Conservation (phyloP, 768 basidiomycete species). For the Lactarius psammicola region DNA sequence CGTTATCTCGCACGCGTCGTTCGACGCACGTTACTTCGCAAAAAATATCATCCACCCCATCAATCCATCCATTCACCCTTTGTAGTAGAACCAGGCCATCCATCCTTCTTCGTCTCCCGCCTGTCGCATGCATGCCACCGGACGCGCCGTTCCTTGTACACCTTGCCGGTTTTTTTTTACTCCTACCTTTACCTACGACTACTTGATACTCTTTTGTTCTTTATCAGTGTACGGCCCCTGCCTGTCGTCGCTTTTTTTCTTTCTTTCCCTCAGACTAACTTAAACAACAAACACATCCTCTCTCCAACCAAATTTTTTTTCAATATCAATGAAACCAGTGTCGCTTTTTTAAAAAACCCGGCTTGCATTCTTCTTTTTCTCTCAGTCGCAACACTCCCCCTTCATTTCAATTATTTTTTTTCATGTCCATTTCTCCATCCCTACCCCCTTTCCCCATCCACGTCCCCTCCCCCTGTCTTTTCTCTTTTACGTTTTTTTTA, state of each 20-base stretch:
- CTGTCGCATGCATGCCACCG: constrained; percentile 8
- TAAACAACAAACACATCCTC: not conserved
- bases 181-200: not conserved
- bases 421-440: too few species aligned
- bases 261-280: not conserved
- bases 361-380: too few species aligned
- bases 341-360: too few species aligned
- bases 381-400: too few species aligned
- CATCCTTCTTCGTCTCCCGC: not conserved
- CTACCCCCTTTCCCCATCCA: too few species aligned
- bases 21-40: not conserved
- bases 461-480: too few species aligned
- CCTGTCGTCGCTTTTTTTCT: not conserved
- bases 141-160: constrained; percentile 22
- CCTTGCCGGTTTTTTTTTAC: not conserved
- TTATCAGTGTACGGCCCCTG: constrained; percentile 7
- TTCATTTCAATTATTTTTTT: too few species aligned
- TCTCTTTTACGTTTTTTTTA: too few species aligned
- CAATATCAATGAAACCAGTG: too few species aligned
- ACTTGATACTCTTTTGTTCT: not conserved
- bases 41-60: not conserved
- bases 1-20: not conserved
- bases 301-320: not conserved
- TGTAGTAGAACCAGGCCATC: not conserved
- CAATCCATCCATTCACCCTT: not conserved